phyloP scores from a whole-genome alignment of 352 stramenopile species.

The Phytophthora meadii region DNA sequence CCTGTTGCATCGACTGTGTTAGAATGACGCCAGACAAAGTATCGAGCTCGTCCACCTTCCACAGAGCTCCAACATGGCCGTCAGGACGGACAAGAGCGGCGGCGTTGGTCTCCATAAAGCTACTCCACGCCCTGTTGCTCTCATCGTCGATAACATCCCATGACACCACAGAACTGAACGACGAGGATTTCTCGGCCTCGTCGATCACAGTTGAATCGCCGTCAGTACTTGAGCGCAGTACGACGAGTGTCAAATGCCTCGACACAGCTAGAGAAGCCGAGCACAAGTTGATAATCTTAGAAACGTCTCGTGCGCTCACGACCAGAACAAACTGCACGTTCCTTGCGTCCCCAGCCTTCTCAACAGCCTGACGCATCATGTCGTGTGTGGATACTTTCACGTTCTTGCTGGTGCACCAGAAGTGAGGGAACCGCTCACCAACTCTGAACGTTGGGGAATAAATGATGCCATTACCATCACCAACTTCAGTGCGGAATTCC shows the following conservation, averaged over 20 bases:
- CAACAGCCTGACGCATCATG: constrained; percentile 33
- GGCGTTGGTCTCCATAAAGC: constrained; percentile 41
- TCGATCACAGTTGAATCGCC: constrained; percentile 12
- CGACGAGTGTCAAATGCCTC: constrained; percentile 50
- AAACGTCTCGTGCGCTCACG: constrained; percentile 41
- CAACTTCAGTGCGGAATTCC: constrained; percentile 41
- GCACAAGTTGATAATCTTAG: constrained; percentile 25
- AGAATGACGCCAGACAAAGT: constrained; percentile 17
- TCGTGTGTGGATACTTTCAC: constrained; percentile 59
- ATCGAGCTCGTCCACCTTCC: constrained; percentile 39
- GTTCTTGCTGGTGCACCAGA: constrained; percentile 49
- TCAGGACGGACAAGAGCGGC: constrained; percentile 82
- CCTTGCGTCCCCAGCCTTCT: constrained; percentile 8
- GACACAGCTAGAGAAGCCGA: constrained; percentile 13
- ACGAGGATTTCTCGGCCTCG: constrained; percentile 13
- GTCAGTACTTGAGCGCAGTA: constrained; percentile 39
- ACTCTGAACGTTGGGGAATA: constrained; percentile 58
- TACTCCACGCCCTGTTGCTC: constrained; percentile 42
- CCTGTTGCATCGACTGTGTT: constrained; percentile 32
- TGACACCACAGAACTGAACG: constrained; percentile 43
- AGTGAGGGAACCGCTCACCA: constrained; percentile 73
- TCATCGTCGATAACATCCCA: constrained; percentile 39
- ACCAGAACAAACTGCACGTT: constrained; percentile 69
- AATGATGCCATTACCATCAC: constrained; percentile 29
- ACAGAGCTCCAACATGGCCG: constrained; percentile 78